Evolutionary conservation across 768 basidiomycete species (phyloP).

Genomic region (Trametes coccinea): DNA sequence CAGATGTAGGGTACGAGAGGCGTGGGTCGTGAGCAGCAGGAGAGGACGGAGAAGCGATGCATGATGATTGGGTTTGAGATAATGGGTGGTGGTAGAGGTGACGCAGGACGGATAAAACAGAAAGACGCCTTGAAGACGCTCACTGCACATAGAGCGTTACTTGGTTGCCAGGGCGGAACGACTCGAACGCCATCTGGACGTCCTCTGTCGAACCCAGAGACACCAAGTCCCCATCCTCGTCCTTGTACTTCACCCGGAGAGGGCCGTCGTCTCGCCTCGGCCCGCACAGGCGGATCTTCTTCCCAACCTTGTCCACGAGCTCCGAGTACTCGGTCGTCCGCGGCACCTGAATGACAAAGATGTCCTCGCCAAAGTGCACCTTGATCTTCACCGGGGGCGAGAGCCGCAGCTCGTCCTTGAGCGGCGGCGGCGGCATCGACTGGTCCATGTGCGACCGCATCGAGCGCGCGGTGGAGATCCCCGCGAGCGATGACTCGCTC

Average conservation of each 20-base stretch:
- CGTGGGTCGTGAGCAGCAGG: slow-evolving; percentile 13
- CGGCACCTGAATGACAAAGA: slow-evolving; percentile 91
- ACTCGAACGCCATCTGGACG: slow-evolving; percentile 92
- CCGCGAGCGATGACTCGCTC: slow-evolving; percentile 75
- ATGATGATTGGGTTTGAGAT: neutral
- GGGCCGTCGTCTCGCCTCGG: slow-evolving; percentile 79
- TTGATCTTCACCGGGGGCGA: slow-evolving; percentile 78
- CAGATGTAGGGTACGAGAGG: slow-evolving; percentile 11
- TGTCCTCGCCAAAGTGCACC: slow-evolving; percentile 92
- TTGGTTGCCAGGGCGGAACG: slow-evolving; percentile 75
- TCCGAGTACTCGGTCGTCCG: slow-evolving; percentile 77
- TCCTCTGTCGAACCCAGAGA: slow-evolving; percentile 89
- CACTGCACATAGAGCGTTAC: slow-evolving; percentile 80
- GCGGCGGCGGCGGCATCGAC: slow-evolving; percentile 59
- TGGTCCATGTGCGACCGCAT: slow-evolving; percentile 52
- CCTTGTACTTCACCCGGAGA: slow-evolving; percentile 82
- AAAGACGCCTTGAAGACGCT: slow-evolving; percentile 23
- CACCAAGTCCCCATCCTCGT: slow-evolving; percentile 92
- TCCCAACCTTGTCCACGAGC: slow-evolving; percentile 85
- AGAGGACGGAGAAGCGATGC: neutral
- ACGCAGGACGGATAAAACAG: slow-evolving; percentile 14
- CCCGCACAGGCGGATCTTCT: slow-evolving; percentile 91
- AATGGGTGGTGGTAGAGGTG: neutral
- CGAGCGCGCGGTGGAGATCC: slow-evolving; percentile 48
- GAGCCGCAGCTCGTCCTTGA: slow-evolving; percentile 88